Conservation (phyloP, 345 rosid species). For the Aethionema arabicum region DNA sequence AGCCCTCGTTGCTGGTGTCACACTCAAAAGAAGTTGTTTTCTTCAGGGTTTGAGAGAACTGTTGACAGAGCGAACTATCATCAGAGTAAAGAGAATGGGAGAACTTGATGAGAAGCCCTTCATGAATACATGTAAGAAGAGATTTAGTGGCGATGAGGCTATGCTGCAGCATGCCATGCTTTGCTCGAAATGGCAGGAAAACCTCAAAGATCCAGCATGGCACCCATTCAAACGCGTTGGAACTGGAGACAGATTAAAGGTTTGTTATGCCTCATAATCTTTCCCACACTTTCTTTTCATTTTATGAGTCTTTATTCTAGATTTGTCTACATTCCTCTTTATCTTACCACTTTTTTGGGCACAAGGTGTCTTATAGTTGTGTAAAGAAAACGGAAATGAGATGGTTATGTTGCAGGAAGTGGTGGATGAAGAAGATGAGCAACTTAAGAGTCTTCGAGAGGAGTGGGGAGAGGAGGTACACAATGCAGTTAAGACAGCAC, state of each 20-base stretch:
- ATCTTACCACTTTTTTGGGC: neutral
- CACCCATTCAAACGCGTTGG: constrained; percentile 56
- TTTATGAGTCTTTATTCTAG: neutral
- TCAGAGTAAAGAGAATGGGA: constrained; percentile 80
- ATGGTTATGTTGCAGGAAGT: constrained; percentile 53
- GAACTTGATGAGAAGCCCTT: constrained; percentile 67
- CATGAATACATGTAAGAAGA: constrained; percentile 49
- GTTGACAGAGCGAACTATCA: constrained; percentile 37
- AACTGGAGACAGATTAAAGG: constrained; percentile 37
- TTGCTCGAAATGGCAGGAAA: constrained; percentile 75
- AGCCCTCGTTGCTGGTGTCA: neutral
- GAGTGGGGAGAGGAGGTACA: constrained; percentile 64
- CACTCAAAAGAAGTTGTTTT: neutral
- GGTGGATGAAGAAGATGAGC: constrained; percentile 69
- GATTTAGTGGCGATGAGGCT: constrained; percentile 52
- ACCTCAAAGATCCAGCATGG: constrained; percentile 58
- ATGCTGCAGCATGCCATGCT: constrained; percentile 44
- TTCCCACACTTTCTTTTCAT: neutral
- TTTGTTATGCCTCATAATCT: constrained; percentile 13
- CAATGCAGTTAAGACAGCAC: constrained; percentile 56
- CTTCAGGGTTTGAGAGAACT: constrained; percentile 52
- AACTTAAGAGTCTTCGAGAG: constrained; percentile 47
- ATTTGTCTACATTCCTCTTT: too few relatives aligned
- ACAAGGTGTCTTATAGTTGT: neutral
- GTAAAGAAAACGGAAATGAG: too few relatives aligned